Evolutionary conservation across 768 basidiomycete genomes (phyloP).

Genomic region (Lactifluus hygrophoroides): DNA sequence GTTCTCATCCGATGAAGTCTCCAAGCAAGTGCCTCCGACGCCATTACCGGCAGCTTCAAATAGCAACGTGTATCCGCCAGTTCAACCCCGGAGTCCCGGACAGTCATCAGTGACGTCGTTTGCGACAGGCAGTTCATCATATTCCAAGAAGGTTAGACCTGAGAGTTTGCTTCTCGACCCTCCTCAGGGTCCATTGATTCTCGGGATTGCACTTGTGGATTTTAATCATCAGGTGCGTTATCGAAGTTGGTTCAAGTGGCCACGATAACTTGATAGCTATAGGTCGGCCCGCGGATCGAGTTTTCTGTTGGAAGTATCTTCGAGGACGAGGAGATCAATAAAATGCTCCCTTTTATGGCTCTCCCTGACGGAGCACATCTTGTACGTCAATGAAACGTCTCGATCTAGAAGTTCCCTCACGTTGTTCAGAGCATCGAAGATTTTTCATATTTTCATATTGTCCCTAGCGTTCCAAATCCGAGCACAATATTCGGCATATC

Average conservation of each 20-base stretch:
- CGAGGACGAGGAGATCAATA: slow-evolving; percentile 75
- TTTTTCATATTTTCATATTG: slow-evolving; percentile 93
- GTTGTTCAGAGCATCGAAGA: slow-evolving; percentile 70
- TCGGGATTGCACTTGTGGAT: slow-evolving; percentile 89
- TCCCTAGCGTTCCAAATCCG: slow-evolving; percentile 59
- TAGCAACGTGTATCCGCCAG: slow-evolving; percentile 51
- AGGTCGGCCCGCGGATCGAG: slow-evolving; percentile 92
- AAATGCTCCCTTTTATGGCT: slow-evolving; percentile 89
- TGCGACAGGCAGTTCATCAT: slow-evolving; percentile 43
- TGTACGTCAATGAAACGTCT: slow-evolving; percentile 36
- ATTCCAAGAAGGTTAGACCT: slow-evolving; percentile 60
- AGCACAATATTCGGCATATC: slow-evolving; percentile 95
- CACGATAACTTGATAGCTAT: slow-evolving; percentile 15
- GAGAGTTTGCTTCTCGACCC: slow-evolving; percentile 68
- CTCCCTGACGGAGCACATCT: slow-evolving; percentile 96
- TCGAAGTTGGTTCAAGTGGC: not conserved
- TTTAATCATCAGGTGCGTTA: slow-evolving; percentile 81
- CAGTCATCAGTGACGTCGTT: slow-evolving; percentile 48
- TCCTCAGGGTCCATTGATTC: slow-evolving; percentile 51
- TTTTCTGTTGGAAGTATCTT: slow-evolving; percentile 71
- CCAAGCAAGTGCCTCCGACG: slow-evolving; percentile 10
- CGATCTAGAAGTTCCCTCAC: not conserved
- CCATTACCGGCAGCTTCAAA: not conserved
- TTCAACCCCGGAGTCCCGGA: slow-evolving; percentile 39
- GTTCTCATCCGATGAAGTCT: not conserved